Base-by-base conservation (phyloP, 1,139 yeast genomes). In the Hemisphaericaspora subhashii region DNA sequence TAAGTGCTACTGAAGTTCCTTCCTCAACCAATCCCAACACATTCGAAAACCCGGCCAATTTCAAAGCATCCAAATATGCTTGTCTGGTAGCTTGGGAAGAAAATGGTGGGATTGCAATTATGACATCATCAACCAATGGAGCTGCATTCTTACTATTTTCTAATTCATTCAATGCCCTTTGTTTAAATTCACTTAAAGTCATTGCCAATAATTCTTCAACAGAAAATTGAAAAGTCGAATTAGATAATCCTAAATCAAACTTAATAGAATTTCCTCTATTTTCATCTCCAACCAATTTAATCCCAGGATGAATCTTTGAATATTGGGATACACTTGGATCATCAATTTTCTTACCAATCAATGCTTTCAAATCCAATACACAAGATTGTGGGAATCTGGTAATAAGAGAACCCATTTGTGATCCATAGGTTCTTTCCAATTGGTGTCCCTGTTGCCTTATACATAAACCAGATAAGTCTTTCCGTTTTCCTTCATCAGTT, bases 401-500 rank as follows among this genome's bases (percentile, higher is more conserved):
- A 44, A 86, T 79, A 35, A 85, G 68, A 0, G 87, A 75, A 13
- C 81, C 74, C 1, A 92, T 87, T 15, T 83, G 78, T 2, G 88
- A 77, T 4, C 98, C 98, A 57, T 83, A 90, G 1, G 79, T 66
- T 47, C 98, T 74, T 54, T 85, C 94, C 16, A 84, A 50, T 26
- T 74, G 83, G 63, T 26, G 65, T 5, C 52, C 50, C 8, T 56
- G 48, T 10, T 67, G 52, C 47, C 85, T 77, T 45, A 90, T 72
- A 1, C 86, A 82, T 21, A 92, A 53, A 1, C 95, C 96, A 2
- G 90, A 76, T 10, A 81, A 69, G 53, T 92, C 98, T 58, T 92
- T 92, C 43, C 98, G 74, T 60, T 89, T 88, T 6, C 96, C 86
- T 55, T 92, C 98, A 30, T 87, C 84, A 4, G 97, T 87, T 44